Base-by-base conservation (phyloP, 2,329 filamentous ascomycete genomes). In the Pseudopyricularia cyperi region DNA sequence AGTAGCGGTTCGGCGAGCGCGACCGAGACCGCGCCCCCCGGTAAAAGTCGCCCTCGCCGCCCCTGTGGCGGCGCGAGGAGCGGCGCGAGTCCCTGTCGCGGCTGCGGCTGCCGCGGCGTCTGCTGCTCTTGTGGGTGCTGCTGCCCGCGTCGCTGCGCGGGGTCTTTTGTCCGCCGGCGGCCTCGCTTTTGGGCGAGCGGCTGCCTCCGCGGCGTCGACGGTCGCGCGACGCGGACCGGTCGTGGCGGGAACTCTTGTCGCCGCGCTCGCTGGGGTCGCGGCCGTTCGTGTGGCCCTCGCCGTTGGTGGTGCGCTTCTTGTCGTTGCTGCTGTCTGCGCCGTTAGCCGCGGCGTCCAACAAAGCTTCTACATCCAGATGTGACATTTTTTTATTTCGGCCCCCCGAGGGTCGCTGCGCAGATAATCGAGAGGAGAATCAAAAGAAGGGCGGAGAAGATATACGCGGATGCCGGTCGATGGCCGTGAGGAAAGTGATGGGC, bases 311-410 rank as follows among this genome's bases (percentile, higher is more conserved):
- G 57, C 66, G 60, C 60, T 69, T 70, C 61, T 73, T 72, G 52
- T 76, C 71, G 52, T 72, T 70, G 58, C 75, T 74, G 58, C 75
- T 73, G 65, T 47, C 52, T 35, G 52, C 54, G 39, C 82, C 83
- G 51, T 87, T 87, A 56, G 87, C 88, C 50, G 86, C 87, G 69
- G 42, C 39, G 17, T 95, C 89, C 60, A 96, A 82, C 58, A 96
- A 79, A 58, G 89, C 88, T 75, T 96, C 90, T 61, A 96, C 88
- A 65, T 95, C 89, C 59, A 84, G 72, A 66, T 76, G 76, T 65
- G 82, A 82, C 82, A 85, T 85, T 53, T 55, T 46, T 46, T 7
- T 14, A 24, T 14, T 17, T 15, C 22, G 11, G 14, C 24, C 14
- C 17, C 11, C 39, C 15, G 12, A 24, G 39, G 39, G 24, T 24